Conservation (phyloP, 108 stramenopile genomes). For the Fistulifera pelliculosa region DNA sequence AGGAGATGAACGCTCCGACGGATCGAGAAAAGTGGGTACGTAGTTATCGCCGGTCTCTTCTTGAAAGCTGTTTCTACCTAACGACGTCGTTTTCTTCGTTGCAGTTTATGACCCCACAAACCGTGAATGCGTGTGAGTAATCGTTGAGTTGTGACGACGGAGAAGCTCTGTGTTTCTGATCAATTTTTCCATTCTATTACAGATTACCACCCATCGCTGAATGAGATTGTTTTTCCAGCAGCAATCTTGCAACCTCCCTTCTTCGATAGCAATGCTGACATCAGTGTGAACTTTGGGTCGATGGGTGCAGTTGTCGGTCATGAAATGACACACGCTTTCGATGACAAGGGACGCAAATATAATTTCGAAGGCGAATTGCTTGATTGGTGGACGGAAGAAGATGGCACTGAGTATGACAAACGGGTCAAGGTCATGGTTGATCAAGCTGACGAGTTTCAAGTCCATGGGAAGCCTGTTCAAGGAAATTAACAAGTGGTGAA, state of each 20-base stretch:
- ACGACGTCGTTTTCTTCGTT: background rate
- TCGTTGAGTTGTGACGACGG: conserved; percentile 12
- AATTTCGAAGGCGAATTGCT: conserved; percentile 64
- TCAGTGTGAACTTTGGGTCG: conserved; percentile 74
- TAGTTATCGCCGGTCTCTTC: too few species aligned
- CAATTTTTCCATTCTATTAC: conserved; percentile 4
- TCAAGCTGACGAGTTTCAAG: conserved; percentile 58
- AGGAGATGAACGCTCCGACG: conserved; percentile 78
- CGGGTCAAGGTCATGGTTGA: conserved; percentile 69
- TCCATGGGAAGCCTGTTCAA: conserved; percentile 52
- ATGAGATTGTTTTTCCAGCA: conserved; percentile 79
- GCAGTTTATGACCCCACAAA: conserved; percentile 76
- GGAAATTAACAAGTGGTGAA: conserved; percentile 77
- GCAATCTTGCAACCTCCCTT: conserved; percentile 84
- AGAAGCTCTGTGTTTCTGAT: conserved; percentile 6
- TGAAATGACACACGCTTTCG: conserved; percentile 87
- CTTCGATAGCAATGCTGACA: conserved; percentile 64
- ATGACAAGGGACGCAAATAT: conserved; percentile 79
- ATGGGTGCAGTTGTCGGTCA: conserved; percentile 80
- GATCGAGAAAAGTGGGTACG: conserved; percentile 58
- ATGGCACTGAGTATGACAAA: conserved; percentile 52
- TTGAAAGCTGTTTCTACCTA: background rate
- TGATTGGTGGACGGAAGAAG: conserved; percentile 80
- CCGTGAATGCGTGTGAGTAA: conserved; percentile 48
- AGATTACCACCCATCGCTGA: conserved; percentile 51